phyloP scores from a whole-genome alignment of 192 early-diverging fungal species.

The Coemansia sp. region DNA sequence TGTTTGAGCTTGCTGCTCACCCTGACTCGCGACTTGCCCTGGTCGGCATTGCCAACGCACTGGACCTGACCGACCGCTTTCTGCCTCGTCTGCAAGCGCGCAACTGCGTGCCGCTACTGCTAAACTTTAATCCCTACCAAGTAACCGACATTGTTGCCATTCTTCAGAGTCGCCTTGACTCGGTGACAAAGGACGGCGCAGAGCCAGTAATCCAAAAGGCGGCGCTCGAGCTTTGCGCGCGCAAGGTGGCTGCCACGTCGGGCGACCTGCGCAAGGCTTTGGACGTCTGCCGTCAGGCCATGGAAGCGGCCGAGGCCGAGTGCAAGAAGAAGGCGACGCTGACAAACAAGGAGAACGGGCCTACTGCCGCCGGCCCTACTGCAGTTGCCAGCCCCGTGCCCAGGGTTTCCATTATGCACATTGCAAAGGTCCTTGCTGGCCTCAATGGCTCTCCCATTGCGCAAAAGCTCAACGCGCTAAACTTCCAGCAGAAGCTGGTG shows the following conservation, averaged over 20 bases:
- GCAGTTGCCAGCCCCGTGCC: conserved; percentile 29
- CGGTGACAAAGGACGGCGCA: conserved; percentile 41
- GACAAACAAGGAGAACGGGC: conserved; percentile 35
- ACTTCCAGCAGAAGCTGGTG: conserved; percentile 79
- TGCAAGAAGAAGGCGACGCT: conserved; percentile 44
- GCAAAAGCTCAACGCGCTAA: conserved; percentile 65
- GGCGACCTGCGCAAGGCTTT: conserved; percentile 78
- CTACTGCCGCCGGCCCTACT: neutral
- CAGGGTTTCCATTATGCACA: conserved; percentile 76
- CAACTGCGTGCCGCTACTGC: conserved; percentile 72
- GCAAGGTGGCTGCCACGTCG: conserved; percentile 81
- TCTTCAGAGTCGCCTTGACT: conserved; percentile 74
- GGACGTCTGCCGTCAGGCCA: conserved; percentile 79
- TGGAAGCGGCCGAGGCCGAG: conserved; percentile 78
- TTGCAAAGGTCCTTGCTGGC: conserved; percentile 62
- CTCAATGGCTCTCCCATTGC: conserved; percentile 59
- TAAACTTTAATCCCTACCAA: conserved; percentile 87
- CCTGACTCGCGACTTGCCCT: conserved; percentile 65
- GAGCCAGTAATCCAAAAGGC: conserved; percentile 69
- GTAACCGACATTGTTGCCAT: conserved; percentile 82
- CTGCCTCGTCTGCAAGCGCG: conserved; percentile 81
- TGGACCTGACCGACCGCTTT: conserved; percentile 85
- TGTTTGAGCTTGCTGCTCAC: conserved; percentile 66
- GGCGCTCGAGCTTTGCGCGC: conserved; percentile 88
- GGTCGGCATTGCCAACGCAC: conserved; percentile 91